Evolutionary conservation across 2,329 filamentous ascomycete species (phyloP).

Genomic region (Colletotrichum tabaci): DNA sequence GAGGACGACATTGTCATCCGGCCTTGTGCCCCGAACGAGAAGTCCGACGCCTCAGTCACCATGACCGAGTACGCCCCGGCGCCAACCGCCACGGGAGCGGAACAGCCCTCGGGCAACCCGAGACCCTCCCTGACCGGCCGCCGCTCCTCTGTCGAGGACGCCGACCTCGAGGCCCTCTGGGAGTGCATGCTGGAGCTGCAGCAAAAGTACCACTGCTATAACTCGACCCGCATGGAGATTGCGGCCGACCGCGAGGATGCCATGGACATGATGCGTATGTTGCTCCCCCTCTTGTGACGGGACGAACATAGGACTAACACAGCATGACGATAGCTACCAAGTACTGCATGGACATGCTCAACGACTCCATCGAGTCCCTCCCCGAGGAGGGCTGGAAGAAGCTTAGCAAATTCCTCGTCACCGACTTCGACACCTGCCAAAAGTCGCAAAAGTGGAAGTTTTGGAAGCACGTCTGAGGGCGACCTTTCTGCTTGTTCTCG

Average conservation of each 20-base stretch:
- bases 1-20: conserved; percentile 41
- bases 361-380: conserved; percentile 45
- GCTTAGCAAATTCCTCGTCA: conserved; percentile 43
- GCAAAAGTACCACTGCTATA: conserved; percentile 44
- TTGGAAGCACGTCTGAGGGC: conserved; percentile 41
- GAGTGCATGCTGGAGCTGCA: conserved; percentile 43
- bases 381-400: conserved; percentile 46
- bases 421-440: conserved; percentile 21
- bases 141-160: conserved; percentile 34
- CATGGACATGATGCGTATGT: conserved; percentile 43
- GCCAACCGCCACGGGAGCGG: not conserved
- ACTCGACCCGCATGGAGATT: conserved; percentile 44
- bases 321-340: conserved; percentile 42
- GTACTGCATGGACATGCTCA: conserved; percentile 46
- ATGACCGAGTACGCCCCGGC: conserved; percentile 39
- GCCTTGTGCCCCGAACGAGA: conserved; percentile 36
- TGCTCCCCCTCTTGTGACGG: not conserved
- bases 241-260: conserved; percentile 41
- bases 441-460: conserved; percentile 44
- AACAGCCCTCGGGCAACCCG: conserved; percentile 3
- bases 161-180: conserved; percentile 41
- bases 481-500: no score
- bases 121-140: conserved; percentile 33
- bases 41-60: conserved; percentile 34
- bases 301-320: not conserved